Base-by-base conservation (phyloP, 192 early-diverging fungal species). In the Lobosporangium transversale region DNA sequence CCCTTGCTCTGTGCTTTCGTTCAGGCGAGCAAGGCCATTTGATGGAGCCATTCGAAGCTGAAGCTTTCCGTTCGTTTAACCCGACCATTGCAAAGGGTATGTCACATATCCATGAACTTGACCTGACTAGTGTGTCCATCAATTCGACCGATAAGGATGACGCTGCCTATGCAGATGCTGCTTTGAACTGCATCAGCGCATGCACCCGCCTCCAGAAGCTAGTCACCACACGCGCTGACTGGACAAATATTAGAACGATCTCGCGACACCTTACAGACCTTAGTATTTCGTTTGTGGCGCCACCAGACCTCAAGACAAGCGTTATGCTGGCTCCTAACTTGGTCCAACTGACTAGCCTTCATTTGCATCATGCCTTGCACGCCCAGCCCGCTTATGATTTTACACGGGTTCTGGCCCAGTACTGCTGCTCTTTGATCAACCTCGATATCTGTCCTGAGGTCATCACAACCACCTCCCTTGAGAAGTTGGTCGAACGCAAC, bases 191-290 rank as follows among this genome's bases (percentile, higher is more conserved):
- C 59, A 30, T 76, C 24, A 62, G 64, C 32, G 59, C 53, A 2
- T 76, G 73, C 59, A 67, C 63, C 7, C 73, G 64, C n/a, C 59
- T 76, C 21, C 73, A 76, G 40, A 76, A 76, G 48, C 31, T 76
- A 9, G 64, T 76, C 10, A 76, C 73, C 3, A 51, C 73, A 0
- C 73, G 73, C 14, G 73, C 73, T 15, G 73, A 76, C 36, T 76
- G 73, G 73, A 57, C 64, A 44, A 60, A 67, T 27, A 76, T 76
- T 48, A 54, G 24, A 20, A 45, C 57, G 32, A 76, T 76, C 59
- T 76, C 73, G 18, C 52, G 59, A 44, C 58, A 76, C 37, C 48
- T 76, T 12, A 33, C 58, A 4, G 73, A 76, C 30, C 54, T 76
- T 4, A 67, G 64, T 40, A 76, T 76, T 51, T 76, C 73, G 20